Base-by-base conservation (phyloP, 805 yeast genomes). In the Monosporozyma servazzii region DNA sequence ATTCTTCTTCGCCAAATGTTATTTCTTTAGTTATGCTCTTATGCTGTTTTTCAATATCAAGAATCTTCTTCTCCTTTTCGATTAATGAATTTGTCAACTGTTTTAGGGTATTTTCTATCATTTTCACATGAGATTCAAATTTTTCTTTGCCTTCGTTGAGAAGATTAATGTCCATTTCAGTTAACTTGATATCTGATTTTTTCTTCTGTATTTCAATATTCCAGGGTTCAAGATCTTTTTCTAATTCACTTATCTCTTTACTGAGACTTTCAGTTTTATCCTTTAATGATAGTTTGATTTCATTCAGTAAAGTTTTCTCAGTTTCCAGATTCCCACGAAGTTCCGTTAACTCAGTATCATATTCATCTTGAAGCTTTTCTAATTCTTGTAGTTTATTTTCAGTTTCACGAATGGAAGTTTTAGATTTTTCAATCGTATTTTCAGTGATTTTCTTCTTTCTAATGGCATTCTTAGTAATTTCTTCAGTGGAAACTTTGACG, bases 211-310 rank as follows among this genome's bases (percentile, higher is more conserved):
- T 69, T 55, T 80, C 76, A 27, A 77, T 82, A 53, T 80, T 80
- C 90, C 95, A 88, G 0, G 98, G 99, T 57, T 86, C 90, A 6
- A 88, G 69, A 53, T 83, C 74, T 7, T 73, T 75, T 63, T 87
- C 90, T 40, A 81, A 68, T 13, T 61, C 58, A 56, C 80, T 85
- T 48, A 90, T 84, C 59, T 86, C 77, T 8, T 74, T 76, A 0
- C 90, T 79, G 51, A 84, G 75, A 2, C 71, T 81, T 10, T 80
- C 75, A 0, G 98, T 91, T 63, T 88, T 87, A 46, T 80, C 83
- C 8, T 88, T 80, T 45, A 93, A 74, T 29, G 79, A 80, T 7
- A 73, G 57, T 59, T 89, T 80, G 11, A 90, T 81, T 25, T 75
- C 75, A 49, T 81, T 85, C 21, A 91, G 68, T n/a, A 69, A 71